Percentiles rank a stretch among this genome's conserved stretches.
These are phyloP conservation scores for Gnetum montanum DNA, from an alignment of 75 land plant species.

Conservation along the genomic window DNA sequence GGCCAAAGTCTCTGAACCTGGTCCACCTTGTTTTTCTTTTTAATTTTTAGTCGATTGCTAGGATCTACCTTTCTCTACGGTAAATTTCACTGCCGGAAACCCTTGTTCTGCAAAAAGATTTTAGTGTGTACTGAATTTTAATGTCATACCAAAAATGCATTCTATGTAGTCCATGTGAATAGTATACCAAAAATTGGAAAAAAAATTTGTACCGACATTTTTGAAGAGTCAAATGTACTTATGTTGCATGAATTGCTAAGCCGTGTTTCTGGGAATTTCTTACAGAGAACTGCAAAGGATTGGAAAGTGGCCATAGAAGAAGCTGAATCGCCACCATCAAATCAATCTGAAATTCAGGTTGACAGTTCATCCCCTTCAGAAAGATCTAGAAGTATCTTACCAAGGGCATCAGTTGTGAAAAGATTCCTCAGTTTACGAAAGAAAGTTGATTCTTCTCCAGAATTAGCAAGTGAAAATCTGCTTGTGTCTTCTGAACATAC, in stretches of 20 bases:
- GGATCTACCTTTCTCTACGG: too few species aligned
- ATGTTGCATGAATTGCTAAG: neutral
- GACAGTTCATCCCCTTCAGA: neutral
- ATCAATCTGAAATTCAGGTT: neutral
- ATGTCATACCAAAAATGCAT: too few species aligned
- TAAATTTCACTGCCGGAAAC: too few species aligned
- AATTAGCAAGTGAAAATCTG: neutral
- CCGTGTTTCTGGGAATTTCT: neutral
- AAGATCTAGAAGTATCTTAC: neutral
- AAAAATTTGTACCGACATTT: too few species aligned
- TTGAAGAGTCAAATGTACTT: too few species aligned
- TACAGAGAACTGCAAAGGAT: conserved; percentile 1
- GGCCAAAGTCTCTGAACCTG: neutral
- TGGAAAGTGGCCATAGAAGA: conserved; percentile 1
- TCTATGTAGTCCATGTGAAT: too few species aligned
- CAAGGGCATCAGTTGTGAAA: conserved; percentile 1
- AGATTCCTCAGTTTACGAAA: neutral
- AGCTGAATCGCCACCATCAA: conserved; percentile 1
- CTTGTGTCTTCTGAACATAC: too few species aligned
- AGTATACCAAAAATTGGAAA: too few species aligned
- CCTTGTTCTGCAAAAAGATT: neutral
- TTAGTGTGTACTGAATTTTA: neutral
- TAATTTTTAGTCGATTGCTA: too few species aligned
- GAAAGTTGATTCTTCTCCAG: conserved; percentile 2
- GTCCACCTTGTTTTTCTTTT: neutral